Conservation (phyloP, 75 land plant genomes). For the Cryptomeria japonica region DNA sequence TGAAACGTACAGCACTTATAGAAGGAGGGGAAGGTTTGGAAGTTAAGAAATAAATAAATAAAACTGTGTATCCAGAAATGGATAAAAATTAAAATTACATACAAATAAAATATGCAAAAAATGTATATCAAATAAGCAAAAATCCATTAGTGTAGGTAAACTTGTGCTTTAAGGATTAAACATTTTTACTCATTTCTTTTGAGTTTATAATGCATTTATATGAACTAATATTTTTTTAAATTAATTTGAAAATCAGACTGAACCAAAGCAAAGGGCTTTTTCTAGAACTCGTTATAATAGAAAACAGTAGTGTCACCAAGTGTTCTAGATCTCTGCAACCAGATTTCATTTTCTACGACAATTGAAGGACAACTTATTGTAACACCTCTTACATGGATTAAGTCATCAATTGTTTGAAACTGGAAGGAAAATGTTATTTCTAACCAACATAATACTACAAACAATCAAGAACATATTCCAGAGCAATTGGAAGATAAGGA, state of each 20-base stretch:
- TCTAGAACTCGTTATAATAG: not conserved
- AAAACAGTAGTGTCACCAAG: not conserved
- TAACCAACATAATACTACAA: no score
- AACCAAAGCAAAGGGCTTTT: not conserved
- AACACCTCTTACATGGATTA: not conserved
- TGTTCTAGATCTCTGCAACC: not conserved
- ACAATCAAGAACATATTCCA: no score
- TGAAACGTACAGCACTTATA: not conserved
- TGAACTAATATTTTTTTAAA: not conserved
- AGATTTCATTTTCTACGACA: not conserved
- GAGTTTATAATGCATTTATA: not conserved
- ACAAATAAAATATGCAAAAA: not conserved
- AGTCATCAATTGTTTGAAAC: not conserved
- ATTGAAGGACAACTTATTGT: not conserved
- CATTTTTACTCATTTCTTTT: not conserved
- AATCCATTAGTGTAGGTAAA: not conserved
- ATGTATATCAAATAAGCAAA: not conserved
- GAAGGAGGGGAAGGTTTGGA: not conserved
- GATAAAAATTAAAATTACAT: not conserved
- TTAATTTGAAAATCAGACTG: not conserved
- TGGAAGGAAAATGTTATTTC: no score
- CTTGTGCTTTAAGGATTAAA: not conserved
- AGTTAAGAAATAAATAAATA: not conserved
- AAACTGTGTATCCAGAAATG: not conserved
- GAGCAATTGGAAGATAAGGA: no score